These are phyloP conservation scores for Prosopis cineraria DNA, from an alignment of 306 rosid genomes.

Conservation along the genomic window DNA sequence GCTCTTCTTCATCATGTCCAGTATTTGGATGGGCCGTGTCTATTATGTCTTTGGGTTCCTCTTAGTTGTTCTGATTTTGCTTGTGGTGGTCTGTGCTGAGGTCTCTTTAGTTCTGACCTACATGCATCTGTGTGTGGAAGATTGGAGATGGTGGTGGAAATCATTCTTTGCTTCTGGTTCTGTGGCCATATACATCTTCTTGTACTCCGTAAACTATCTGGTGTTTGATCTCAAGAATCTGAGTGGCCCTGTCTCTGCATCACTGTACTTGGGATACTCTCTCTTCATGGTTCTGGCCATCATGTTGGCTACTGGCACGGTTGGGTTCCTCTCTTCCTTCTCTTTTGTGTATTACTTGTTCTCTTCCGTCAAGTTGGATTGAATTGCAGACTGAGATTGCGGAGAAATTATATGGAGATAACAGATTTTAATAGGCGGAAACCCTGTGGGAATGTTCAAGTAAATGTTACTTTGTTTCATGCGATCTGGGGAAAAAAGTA, in stretches of 20 bases:
- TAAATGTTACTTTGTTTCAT: conserved; percentile 8
- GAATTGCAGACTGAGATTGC: conserved; percentile 27
- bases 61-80: neutral
- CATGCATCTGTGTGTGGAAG: conserved; percentile 8
- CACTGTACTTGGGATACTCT: neutral
- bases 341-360: conserved; percentile 84
- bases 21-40: neutral
- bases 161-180: conserved; percentile 5
- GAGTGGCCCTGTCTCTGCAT: neutral
- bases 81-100: conserved; percentile 1
- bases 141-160: conserved; percentile 8
- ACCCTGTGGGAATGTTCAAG: conserved; percentile 26
- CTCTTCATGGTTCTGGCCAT: conserved; percentile 5
- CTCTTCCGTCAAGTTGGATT: conserved; percentile 83
- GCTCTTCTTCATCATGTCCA: conserved; percentile 6
- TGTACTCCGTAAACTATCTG: neutral
- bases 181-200: conserved; percentile 1
- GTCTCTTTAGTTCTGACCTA: neutral
- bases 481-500: neutral
- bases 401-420: conserved; percentile 21
- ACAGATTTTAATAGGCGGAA: conserved; percentile 19
- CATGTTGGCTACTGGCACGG: conserved; percentile 77
- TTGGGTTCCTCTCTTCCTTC: conserved; percentile 84
- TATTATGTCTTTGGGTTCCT: neutral
- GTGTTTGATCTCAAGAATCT: conserved; percentile 5